Base-by-base conservation (phyloP, 768 basidiomycete genomes). In the Hydnomerulius pinastri region DNA sequence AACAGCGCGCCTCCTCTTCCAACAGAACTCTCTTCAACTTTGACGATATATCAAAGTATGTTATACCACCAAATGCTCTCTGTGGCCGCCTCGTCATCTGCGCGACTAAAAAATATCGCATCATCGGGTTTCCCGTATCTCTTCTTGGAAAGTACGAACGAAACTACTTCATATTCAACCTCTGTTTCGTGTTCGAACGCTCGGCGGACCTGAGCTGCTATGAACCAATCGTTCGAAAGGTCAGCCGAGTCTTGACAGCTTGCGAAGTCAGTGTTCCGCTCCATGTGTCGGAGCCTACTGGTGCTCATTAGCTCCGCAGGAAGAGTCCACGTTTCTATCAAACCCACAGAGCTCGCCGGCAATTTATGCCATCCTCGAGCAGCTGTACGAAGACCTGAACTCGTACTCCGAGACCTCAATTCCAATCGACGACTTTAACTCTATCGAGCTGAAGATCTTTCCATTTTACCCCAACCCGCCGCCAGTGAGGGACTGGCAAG, bases 321-420 rank as follows among this genome's bases (percentile, higher is more conserved):
- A 93, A 77, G 95, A 98, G 69, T 92, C 92, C 0, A 77, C 75
- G 13, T 97, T 96, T 64, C 76, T 99, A 28, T 96, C 95, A 1
- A 83, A 82, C 8, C 75, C 86, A 0, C 69, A 77, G 37, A 86
- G 83, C 3, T 85, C 85, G 1, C 73, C 79, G 30, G 78, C 83
- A 3, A 80, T 93, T 27, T 81, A 87, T 62, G 81, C 87, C 13
- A 91, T 98, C 44, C 81, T 98, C 18, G 96, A 99, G 69, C 95
- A 98, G 62, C 77, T 99, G 2, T 98, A 94, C 59, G 95, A 98
- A 62, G 97, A 99, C 60, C 72, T 99, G 58, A 98, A 98, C 69
- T 95, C 93, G 7, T 98, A 96, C 71, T 93, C 92, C 1, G 96
- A 98, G 71, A 94, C 96, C 1, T 92, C 90, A 2, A 95, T 99